A percentile compares a stretch with the other conserved stretches of the same genome.
Evolutionary conservation across 352 stramenopile species (phyloP).

Genomic region (Globisporangium echinulatum): DNA sequence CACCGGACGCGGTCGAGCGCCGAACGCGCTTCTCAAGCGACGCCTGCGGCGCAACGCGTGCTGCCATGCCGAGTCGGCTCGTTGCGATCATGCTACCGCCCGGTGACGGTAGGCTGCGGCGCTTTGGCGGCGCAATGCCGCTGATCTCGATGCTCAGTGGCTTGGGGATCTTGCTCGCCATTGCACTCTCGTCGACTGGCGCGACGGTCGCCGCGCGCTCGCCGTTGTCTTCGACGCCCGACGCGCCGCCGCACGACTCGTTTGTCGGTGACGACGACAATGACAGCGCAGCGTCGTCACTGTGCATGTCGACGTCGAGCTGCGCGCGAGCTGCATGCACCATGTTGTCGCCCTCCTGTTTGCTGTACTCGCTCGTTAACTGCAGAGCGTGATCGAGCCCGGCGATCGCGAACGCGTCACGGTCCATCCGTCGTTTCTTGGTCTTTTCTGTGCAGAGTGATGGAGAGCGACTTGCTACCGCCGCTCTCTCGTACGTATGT

Average conservation of each 20-base stretch:
- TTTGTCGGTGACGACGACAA: slow-evolving; percentile 8
- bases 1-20: slow-evolving; percentile 7
- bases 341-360: no score
- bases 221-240: slow-evolving; percentile 11
- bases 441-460: background rate
- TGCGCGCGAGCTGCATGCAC: background rate
- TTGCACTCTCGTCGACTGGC: background rate
- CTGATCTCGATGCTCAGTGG: slow-evolving; percentile 3
- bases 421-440: background rate
- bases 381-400: background rate
- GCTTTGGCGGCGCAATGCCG: slow-evolving; percentile 19
- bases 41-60: slow-evolving; percentile 17
- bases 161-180: slow-evolving; percentile 10
- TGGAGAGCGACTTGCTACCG: background rate
- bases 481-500: background rate
- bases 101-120: slow-evolving; percentile 11
- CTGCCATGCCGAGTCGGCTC: slow-evolving; percentile 35
- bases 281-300: background rate
- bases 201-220: slow-evolving; percentile 11
- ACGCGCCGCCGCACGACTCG: slow-evolving; percentile 8
- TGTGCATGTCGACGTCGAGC: background rate
- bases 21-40: slow-evolving; percentile 11
- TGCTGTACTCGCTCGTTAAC: no score
- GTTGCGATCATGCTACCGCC: slow-evolving; percentile 14
- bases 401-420: background rate